Base-by-base conservation (phyloP, 306 rosid species). In the Cucurbita maxima region DNA sequence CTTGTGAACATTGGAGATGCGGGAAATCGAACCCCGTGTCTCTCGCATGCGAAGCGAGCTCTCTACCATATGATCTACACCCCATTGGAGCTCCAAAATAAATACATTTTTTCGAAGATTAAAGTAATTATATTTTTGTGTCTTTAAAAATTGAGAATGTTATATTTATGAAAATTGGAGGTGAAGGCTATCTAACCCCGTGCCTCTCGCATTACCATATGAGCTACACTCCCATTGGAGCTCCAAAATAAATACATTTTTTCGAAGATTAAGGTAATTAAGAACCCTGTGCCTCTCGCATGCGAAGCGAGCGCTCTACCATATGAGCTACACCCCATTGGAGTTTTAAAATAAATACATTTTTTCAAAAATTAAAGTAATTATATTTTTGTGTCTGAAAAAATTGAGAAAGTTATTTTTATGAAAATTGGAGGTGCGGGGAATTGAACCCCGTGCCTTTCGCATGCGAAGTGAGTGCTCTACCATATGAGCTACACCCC, bases 371-470 rank as follows among this genome's bases (percentile, higher is more conserved):
- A 22, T 22, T 22, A 22, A 22, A 1, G 25, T 22, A 22, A 22
- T 22, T 22, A 22, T 22, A 22, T 22, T 22, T 22, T 22, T 22
- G 25, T 22, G 25, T 22, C 25, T 22, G 1, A 22, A 22, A 22
- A 22, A 22, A 22, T 22, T 22, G 25, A 22, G 25, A 22, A 0
- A 0, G 25, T 22, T 22, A 22, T 1, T 0, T 22, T 1, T 0
- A 22, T 22, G 1, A 41, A 41, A 41, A 41, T 2, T 90, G 95
- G 98, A 92, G 92, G 81, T 89, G 98, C 96, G 86, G 96, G 96
- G 96, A 92, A 90, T 92, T 92, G 92, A 92, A 92, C 96, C 90
- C 98, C 87, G 96, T 92, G 96, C 96, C 98, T 83, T 75, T 92
- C 84, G 81, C 98, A 92, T 92, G 87, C 80, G 83, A 78, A 30